Conservation (phyloP, 2,329 filamentous ascomycete species). For the Exophiala dermatitidis region DNA sequence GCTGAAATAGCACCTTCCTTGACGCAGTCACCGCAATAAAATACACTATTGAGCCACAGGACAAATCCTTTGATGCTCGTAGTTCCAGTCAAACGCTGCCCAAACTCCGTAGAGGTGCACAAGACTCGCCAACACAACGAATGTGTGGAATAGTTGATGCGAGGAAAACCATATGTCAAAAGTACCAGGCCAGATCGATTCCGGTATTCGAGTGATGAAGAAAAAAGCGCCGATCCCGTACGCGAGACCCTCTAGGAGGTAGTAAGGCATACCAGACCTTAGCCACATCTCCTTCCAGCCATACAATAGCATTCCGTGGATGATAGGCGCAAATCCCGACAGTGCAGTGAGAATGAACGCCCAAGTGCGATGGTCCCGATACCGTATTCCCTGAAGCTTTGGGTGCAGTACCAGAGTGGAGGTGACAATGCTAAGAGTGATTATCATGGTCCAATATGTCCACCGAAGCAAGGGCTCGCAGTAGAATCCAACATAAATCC, state of each 20-base stretch:
- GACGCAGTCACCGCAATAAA: background rate
- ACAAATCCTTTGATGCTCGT: conserved; percentile 26
- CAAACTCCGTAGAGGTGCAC: conserved; percentile 37
- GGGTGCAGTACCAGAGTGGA: conserved; percentile 33
- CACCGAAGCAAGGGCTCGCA: conserved; percentile 29
- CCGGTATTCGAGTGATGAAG: conserved; percentile 27
- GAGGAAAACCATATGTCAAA: conserved; percentile 34
- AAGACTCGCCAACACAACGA: conserved; percentile 37
- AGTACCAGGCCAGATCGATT: conserved; percentile 29
- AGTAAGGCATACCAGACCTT: conserved; percentile 31
- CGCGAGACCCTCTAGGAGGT: conserved; percentile 31
- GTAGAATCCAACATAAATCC: conserved; percentile 34
- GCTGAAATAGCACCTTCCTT: background rate
- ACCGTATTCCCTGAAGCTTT: conserved; percentile 29
- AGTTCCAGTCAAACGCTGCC: conserved; percentile 31
- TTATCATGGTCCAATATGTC: conserved; percentile 35
- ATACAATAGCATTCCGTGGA: conserved; percentile 29
- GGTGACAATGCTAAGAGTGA: conserved; percentile 29
- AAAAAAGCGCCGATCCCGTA: conserved; percentile 31
- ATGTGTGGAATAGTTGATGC: conserved; percentile 33
- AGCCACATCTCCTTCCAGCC: conserved; percentile 27
- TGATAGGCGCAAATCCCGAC: conserved; percentile 32
- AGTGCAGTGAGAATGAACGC: conserved; percentile 31
- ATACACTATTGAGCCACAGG: background rate
- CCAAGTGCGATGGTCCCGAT: conserved; percentile 28